Percentiles rank a stretch among this genome's conserved stretches.
Evolutionary conservation across 352 stramenopile species (phyloP).

Genomic region (Phytophthora hibernalis): DNA sequence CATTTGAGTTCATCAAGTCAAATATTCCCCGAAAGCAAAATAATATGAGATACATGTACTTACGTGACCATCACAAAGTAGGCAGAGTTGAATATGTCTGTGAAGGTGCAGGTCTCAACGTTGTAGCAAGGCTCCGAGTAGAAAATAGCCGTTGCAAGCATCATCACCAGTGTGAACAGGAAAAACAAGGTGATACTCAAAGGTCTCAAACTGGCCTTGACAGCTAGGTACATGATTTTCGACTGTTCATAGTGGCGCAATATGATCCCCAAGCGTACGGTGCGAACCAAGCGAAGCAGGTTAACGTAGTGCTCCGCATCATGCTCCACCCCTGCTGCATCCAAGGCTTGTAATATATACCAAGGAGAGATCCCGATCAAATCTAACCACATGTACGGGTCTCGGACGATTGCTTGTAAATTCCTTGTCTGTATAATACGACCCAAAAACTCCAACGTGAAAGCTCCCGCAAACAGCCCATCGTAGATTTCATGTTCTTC

Average conservation of each 20-base stretch:
- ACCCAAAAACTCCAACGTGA: conserved; percentile 61
- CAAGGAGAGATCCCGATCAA: conserved; percentile 61
- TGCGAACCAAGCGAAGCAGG: conserved; percentile 61
- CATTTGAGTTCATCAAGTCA: not conserved
- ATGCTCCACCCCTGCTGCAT: conserved; percentile 1
- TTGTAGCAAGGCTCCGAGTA: conserved; percentile 84
- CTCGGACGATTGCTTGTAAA: conserved; percentile 35
- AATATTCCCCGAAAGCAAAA: not conserved
- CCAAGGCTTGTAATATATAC: conserved; percentile 51
- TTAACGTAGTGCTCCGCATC: conserved; percentile 37
- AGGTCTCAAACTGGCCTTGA: conserved; percentile 64
- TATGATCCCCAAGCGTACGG: conserved; percentile 57
- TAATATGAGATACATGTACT: conserved; percentile 17
- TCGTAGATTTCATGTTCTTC: conserved; percentile 46
- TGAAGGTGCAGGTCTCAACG: conserved; percentile 78
- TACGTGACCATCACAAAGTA: conserved; percentile 91
- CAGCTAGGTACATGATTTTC: conserved; percentile 63
- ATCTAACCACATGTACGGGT: conserved; percentile 63
- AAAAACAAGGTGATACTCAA: conserved; percentile 79
- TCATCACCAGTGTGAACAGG: conserved; percentile 77
- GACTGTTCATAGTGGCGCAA: conserved; percentile 65
- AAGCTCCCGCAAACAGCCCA: conserved; percentile 53
- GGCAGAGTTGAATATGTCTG: conserved; percentile 83
- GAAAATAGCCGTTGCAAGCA: conserved; percentile 77
- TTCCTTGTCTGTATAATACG: conserved; percentile 41